Base-by-base conservation (phyloP, 2,329 filamentous ascomycete species). In the Dothiorella sarmentorum region DNA sequence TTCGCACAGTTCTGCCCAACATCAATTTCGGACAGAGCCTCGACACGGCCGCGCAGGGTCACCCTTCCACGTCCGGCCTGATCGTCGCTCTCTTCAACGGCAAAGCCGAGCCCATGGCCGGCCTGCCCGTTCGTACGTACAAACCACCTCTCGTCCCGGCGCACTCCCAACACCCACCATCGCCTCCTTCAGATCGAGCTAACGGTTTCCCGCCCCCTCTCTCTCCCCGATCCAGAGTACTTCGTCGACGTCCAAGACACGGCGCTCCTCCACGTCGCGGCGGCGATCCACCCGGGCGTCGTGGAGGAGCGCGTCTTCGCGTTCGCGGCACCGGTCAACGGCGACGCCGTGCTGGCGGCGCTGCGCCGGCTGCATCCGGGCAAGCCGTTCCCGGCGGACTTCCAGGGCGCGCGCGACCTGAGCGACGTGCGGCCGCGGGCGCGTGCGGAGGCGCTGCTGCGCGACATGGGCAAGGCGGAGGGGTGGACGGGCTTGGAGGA, bases 201-300 rank as follows among this genome's bases (percentile, higher is more conserved):
- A n/a, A n/a, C n/a, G n/a, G n/a, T n/a, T n/a, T n/a, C n/a, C n/a
- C n/a, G n/a, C n/a, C n/a, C n/a, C n/a, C n/a, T n/a, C n/a, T n/a
- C n/a, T n/a, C n/a, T n/a, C 26, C 20, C 2, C 7, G 3, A 13
- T 22, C 44, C 63, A 59, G 60, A 51, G 35, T 61, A 52, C 60
- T 61, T 44, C n/a, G 59, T 67, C 29, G 61, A 66, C 29, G 63
- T 65, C 6, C 55, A 62, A 27, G 65, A 67, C 52, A 52, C 55
- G 33, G 65, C 64, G 24, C 59, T 60, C 24, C 60, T 66, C 13
- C 65, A 67, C 44, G 60, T 65, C 17, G 63, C 63, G 33, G 63
- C 59, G 15, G 58, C 63, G 17, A 60, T 63, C 27, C 56, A 63
- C 33, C 61, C 60, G 22, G 56, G 17, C 5, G 56, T 56, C 20